These are phyloP conservation scores for Hibiscus tridactylites DNA, from an alignment of 345 rosid genomes.

Conservation along the genomic window DNA sequence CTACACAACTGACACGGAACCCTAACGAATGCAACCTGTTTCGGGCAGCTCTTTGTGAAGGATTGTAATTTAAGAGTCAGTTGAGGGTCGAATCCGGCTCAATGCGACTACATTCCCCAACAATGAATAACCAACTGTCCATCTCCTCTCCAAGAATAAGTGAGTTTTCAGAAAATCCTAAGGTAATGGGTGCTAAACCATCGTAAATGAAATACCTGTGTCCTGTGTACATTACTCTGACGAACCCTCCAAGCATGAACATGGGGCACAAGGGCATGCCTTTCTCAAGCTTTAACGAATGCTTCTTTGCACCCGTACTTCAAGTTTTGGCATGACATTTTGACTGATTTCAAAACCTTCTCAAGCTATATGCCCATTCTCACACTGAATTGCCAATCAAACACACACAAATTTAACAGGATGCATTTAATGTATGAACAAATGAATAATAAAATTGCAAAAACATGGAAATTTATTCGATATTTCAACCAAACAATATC, in stretches of 20 bases:
- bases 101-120: constrained; percentile 20
- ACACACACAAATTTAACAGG: neutral
- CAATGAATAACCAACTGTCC: constrained; percentile 16
- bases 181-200: neutral
- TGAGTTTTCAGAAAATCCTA: constrained; percentile 14
- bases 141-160: constrained; percentile 21
- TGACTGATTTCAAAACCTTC: constrained; percentile 38
- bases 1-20: constrained; percentile 15
- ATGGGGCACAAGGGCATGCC: constrained; percentile 29
- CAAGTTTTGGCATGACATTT: constrained; percentile 34
- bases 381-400: constrained; percentile 37
- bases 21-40: neutral
- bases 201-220: constrained; percentile 3
- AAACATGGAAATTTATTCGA: neutral
- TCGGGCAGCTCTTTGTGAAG: constrained; percentile 3
- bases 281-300: constrained; percentile 26
- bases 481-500: neutral
- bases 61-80: constrained; percentile 10
- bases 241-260: constrained; percentile 37
- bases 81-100: constrained; percentile 20
- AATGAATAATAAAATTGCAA: neutral
- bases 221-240: constrained; percentile 27
- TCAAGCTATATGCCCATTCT: constrained; percentile 64
- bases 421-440: neutral
- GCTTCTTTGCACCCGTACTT: constrained; percentile 39